Evolutionary conservation across 169 alveolate species (phyloP).

Genomic region (Toxoplasma gondii): DNA sequence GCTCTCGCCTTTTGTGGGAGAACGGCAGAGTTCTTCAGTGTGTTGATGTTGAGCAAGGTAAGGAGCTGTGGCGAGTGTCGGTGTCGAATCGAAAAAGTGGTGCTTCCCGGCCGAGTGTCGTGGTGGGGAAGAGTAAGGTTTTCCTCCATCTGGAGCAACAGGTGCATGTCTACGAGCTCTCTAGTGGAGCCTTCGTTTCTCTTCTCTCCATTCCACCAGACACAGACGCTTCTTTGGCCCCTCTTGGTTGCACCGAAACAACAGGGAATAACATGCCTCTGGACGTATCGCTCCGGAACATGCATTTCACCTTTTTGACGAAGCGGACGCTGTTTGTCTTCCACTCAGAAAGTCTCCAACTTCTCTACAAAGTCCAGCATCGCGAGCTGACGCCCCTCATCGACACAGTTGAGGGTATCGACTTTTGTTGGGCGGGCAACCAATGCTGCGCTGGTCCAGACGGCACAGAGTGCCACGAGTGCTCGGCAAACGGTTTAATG

Average conservation of each 20-base stretch:
- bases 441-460: neutral
- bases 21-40: constrained; percentile 28
- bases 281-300: constrained; percentile 1
- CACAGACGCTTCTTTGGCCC: neutral
- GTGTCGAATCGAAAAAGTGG: neutral
- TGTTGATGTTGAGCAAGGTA: neutral
- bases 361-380: neutral
- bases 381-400: constrained; percentile 22
- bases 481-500: neutral
- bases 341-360: neutral
- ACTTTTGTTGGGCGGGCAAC: constrained; percentile 28
- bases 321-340: neutral
- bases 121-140: neutral
- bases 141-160: constrained; percentile 12
- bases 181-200: neutral
- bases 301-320: constrained; percentile 1
- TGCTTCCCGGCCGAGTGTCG: neutral
- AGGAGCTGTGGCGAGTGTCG: neutral
- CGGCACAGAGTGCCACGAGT: neutral
- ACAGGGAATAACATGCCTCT: neutral
- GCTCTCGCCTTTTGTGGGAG: constrained; percentile 15
- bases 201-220: neutral
- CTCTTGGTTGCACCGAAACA: neutral
- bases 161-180: neutral
- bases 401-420: neutral